A percentile compares a stretch with the other conserved stretches of the same genome.
phyloP scores from a whole-genome alignment of 805 yeast species.

The Starmera caribaea region DNA sequence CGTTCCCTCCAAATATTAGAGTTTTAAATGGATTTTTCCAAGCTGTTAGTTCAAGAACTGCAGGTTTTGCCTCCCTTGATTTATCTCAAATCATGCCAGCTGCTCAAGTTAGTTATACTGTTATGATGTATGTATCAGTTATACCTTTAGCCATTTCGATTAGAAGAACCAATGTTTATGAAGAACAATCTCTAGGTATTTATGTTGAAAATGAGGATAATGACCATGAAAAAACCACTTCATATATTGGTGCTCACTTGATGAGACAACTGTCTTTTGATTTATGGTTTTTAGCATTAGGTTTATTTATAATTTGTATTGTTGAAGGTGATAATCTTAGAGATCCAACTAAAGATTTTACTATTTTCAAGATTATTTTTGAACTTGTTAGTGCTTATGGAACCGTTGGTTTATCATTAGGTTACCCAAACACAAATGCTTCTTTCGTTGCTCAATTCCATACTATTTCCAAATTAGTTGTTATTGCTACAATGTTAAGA shows the following conservation, averaged over 20 bases:
- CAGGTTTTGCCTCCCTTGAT: slow-evolving; percentile 74
- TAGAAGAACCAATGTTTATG: slow-evolving; percentile 94
- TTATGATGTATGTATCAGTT: slow-evolving; percentile 98
- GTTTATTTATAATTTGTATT: slow-evolving; percentile 76
- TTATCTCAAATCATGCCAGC: slow-evolving; percentile 72
- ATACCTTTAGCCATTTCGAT: slow-evolving; percentile 93
- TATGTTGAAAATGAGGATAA: slow-evolving; percentile 31
- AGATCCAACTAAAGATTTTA: slow-evolving; percentile 37
- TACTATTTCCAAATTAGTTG: slow-evolving; percentile 67
- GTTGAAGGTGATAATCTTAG: slow-evolving; percentile 64
- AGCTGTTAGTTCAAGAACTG: slow-evolving; percentile 88
- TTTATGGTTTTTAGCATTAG: slow-evolving; percentile 86
- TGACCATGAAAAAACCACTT: slow-evolving; percentile 33
- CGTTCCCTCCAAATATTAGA: slow-evolving; percentile 55
- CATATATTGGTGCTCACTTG: slow-evolving; percentile 79
- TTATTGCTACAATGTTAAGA: slow-evolving; percentile 84
- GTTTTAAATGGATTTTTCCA: slow-evolving; percentile 81
- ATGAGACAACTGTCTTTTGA: slow-evolving; percentile 89
- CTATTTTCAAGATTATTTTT: slow-evolving; percentile 66
- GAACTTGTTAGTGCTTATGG: slow-evolving; percentile 95
- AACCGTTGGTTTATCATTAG: slow-evolving; percentile 87
- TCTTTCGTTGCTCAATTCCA: slow-evolving; percentile 71
- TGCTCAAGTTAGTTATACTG: slow-evolving; percentile 83
- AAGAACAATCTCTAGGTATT: slow-evolving; percentile 94
- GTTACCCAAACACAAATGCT: slow-evolving; percentile 57